phyloP scores from a whole-genome alignment of 495 filamentous ascomycete genomes.

The Daldinia caldariorum region DNA sequence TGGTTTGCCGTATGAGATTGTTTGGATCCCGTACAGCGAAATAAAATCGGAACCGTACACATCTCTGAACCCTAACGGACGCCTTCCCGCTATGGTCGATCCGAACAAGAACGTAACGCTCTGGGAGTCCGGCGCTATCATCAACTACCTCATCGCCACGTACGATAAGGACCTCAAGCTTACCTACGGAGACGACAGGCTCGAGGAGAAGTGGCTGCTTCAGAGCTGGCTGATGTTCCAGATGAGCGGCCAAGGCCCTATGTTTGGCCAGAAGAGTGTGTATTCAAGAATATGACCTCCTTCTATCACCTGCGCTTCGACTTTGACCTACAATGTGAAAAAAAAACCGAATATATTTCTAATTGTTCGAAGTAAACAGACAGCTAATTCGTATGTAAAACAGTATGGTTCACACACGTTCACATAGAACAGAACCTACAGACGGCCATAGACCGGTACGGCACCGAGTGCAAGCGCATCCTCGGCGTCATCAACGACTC shows the following conservation, averaged over 20 bases:
- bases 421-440: neutral
- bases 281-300: neutral
- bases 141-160: constrained; percentile 70
- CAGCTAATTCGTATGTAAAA: neutral
- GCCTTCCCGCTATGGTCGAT: constrained; percentile 59
- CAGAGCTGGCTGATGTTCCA: constrained; percentile 72
- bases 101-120: constrained; percentile 54
- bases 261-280: constrained; percentile 61
- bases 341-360: neutral
- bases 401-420: neutral
- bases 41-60: constrained; percentile 65
- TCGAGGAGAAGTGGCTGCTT: constrained; percentile 56
- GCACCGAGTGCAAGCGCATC: neutral
- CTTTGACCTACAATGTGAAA: too few species aligned
- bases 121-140: constrained; percentile 69
- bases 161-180: constrained; percentile 70
- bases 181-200: constrained; percentile 59
- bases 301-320: too few species aligned
- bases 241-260: constrained; percentile 72
- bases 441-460: neutral
- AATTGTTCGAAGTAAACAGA: neutral
- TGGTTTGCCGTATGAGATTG: constrained; percentile 56
- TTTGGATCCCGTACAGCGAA: constrained; percentile 32
- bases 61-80: constrained; percentile 73
- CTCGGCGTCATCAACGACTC: neutral